Evolutionary conservation across 2,329 filamentous ascomycete species (phyloP), one percentile per base, ranked within the genome.

Genomic region (Colletotrichum lini): DNA sequence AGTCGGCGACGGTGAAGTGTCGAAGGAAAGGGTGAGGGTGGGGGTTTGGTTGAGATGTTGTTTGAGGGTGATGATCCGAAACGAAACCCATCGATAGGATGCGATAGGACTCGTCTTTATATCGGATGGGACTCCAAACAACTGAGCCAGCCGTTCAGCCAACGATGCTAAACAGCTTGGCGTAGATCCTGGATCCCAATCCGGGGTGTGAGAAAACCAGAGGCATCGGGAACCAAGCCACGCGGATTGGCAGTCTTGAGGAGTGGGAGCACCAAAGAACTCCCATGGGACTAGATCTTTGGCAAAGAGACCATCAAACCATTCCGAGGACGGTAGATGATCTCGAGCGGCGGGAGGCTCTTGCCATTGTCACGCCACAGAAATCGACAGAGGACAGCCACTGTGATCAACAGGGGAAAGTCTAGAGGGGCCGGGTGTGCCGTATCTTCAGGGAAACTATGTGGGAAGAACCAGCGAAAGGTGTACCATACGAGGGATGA

Each of bases 151-250:
- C 15, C 47, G 26, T n/a, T 38, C 45, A 15, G 23, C 18, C 12
- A 10, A 21, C 15, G 21, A 62, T 52, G 15, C 16, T 52, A 53
- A 4, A 45, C 18, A 30, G 16, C 45, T 56, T 53, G 56, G 49
- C 42, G 44, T 47, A 16, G 38, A 49, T 23, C 38, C 15, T n/a
- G 42, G 8, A 5, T 13, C 57, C 56, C 49, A 38, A 70, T 61
- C 53, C 70, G 54, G 53, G 12, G 21, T 40, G 53, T 23, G 58
- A 50, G 44, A 57, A 47, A 15, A 40, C 2, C 13, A 45, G 54
- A 57, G 44, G 44, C 26, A 52, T n/a, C 30, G 59, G 42, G 47
- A 60, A 23, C 15, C 59, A 68, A 63, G 65, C 65, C 68, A 71
- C 38, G 23, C 21, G 35, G 26, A 21, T 18, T 58, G 40, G 68